These are phyloP conservation scores for Cardamine resedifolia DNA, from an alignment of 345 rosid genomes.

Conservation along the genomic window DNA sequence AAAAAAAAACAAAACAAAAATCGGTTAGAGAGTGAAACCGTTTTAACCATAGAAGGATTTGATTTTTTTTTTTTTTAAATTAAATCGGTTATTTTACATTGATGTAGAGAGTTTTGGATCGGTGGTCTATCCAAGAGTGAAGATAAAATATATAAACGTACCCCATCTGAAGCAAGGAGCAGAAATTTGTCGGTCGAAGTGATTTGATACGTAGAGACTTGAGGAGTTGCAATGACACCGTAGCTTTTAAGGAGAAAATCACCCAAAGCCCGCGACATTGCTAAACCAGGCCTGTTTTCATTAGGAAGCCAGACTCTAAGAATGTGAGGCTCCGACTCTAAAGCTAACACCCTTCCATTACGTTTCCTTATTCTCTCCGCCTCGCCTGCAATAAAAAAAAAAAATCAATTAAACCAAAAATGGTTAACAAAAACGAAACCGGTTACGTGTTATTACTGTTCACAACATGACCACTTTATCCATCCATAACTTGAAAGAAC, in stretches of 20 bases:
- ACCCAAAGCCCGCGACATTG: slow-evolving; percentile 94
- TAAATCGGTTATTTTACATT: neutral
- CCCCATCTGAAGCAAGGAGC: slow-evolving; percentile 88
- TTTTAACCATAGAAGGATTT: neutral
- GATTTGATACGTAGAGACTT: slow-evolving; percentile 57
- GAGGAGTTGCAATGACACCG: slow-evolving; percentile 73
- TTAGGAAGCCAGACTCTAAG: slow-evolving; percentile 85
- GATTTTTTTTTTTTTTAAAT: neutral
- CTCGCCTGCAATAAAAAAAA: slow-evolving; percentile 79
- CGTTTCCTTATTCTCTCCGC: slow-evolving; percentile 73
- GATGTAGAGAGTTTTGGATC: neutral
- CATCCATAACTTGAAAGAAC: too few relatives aligned
- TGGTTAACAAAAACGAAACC: slow-evolving; percentile 18
- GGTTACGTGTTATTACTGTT: neutral
- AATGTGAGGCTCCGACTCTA: slow-evolving; percentile 71
- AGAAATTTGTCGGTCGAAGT: slow-evolving; percentile 56
- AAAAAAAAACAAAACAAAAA: too few relatives aligned
- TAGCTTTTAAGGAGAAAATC: slow-evolving; percentile 68
- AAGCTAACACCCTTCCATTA: slow-evolving; percentile 68
- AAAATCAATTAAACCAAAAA: neutral
- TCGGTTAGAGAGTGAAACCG: too few relatives aligned
- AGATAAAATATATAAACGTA: slow-evolving; percentile 27
- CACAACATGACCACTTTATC: neutral
- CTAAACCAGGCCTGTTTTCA: slow-evolving; percentile 81
- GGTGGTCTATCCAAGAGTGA: neutral